Evolutionary conservation across 306 rosid genomes (phyloP), one percentile per base, ranked within the genome.

Genomic region (Vigna angularis): DNA sequence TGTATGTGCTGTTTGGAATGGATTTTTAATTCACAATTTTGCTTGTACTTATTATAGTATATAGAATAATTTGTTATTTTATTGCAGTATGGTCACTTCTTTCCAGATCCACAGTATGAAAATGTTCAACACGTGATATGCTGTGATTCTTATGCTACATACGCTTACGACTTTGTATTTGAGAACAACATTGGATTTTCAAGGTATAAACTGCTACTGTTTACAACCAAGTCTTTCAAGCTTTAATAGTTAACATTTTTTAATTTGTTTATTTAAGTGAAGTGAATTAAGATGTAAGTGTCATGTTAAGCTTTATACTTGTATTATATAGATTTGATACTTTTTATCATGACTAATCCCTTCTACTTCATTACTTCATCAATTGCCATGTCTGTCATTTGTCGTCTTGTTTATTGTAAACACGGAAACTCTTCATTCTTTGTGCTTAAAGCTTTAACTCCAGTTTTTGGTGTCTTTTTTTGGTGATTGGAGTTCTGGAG

Each of bases 91-190:
- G 98, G 98, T 66, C 98, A 94, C 90, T 94, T 94, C 87, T 92
- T 94, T 86, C 97, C 98, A 45, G 98, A 94, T 85, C 98, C 98
- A 55, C 97, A 92, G 83, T 94, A 94, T 83, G 97, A 94, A 82
- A 90, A 94, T 85, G 98, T 94, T 81, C 98, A 94, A 79, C 98
- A 94, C 77, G 81, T 94, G 66, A 94, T 94, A 73, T 94, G 98
- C 78, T 94, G 98, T 52, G 98, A 92, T 90, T 94, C 98, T 53
- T 91, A 89, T 76, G 98, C 95, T 73, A 94, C 98, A 74, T 94
- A 94, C 87, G 93, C 97, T 51, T 94, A 94, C 69, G 98, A 92
- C 88, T 94, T 92, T 63, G 97, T 90, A 85, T 94, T 94, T 73
- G 97, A 88, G 55, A 90, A 85, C 85, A 90, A 91, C 50, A 79